Percentiles rank a stretch among this genome's conserved stretches.
Conservation (phyloP, 805 yeast species). For the Candida ovalis region DNA sequence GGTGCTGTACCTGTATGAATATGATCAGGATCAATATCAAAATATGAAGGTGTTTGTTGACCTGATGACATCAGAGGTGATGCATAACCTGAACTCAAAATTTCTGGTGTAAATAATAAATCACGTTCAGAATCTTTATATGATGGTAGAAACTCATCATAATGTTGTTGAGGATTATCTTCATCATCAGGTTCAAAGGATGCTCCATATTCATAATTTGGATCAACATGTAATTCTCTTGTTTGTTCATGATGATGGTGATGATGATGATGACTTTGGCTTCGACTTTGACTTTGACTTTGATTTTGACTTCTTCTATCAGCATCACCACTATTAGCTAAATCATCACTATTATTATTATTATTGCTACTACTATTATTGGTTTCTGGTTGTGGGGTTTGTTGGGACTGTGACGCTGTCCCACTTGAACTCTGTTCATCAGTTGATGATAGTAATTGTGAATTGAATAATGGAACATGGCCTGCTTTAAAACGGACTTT, state of each 20-base stretch:
- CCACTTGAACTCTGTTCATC: not conserved
- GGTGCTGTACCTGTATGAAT: not conserved
- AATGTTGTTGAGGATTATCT: conserved; percentile 6
- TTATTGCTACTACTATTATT: not conserved
- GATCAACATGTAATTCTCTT: conserved; percentile 14
- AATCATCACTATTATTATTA: too few species aligned
- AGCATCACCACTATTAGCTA: too few species aligned
- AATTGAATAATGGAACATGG: conserved; percentile 4
- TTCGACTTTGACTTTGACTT: not conserved
- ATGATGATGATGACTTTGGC: not conserved
- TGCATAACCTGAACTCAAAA: conserved; percentile 9
- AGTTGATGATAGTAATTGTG: not conserved
- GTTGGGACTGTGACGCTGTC: not conserved
- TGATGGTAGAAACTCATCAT: conserved; percentile 20
- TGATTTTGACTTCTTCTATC: not conserved
- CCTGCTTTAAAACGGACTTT: conserved; percentile 23
- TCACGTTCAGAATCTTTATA: conserved; percentile 23
- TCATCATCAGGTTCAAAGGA: conserved; percentile 15
- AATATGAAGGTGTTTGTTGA: conserved; percentile 12
- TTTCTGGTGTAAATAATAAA: conserved; percentile 17
- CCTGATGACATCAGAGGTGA: conserved; percentile 12
- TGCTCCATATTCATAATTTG: conserved; percentile 11
- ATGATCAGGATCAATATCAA: conserved; percentile 4
- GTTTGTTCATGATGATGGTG: conserved; percentile 1
- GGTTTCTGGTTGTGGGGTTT: not conserved